phyloP scores from a whole-genome alignment of 164 flowering plant species.

The Brasenia schreberi region DNA sequence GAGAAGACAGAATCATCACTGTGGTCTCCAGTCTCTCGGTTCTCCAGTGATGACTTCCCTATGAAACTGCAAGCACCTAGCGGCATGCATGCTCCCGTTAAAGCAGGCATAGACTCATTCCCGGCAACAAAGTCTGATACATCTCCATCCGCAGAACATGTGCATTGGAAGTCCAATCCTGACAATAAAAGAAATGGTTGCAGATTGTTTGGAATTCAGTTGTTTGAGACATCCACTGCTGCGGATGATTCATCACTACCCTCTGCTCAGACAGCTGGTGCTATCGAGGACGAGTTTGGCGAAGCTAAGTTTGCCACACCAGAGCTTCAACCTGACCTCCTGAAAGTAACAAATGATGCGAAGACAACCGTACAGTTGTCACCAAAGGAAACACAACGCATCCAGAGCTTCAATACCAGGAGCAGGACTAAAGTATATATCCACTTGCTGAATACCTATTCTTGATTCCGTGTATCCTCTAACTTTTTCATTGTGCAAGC shows the following conservation, averaged over 20 bases:
- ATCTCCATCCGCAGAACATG: background rate
- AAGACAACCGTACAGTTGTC: slow-evolving; percentile 9
- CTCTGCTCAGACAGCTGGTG: slow-evolving; percentile 13
- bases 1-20: background rate
- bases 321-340: slow-evolving; percentile 22
- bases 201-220: slow-evolving; percentile 68
- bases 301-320: slow-evolving; percentile 21
- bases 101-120: background rate
- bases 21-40: background rate
- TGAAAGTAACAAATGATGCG: slow-evolving; percentile 29
- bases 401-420: slow-evolving; percentile 24
- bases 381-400: slow-evolving; percentile 43
- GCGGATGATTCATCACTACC: slow-evolving; percentile 15
- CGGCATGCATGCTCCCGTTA: background rate
- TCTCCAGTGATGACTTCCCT: background rate
- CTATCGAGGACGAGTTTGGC: slow-evolving; percentile 11
- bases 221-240: slow-evolving; percentile 18
- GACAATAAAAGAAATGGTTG: slow-evolving; percentile 28
- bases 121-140: background rate
- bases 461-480: background rate
- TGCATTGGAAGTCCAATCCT: background rate
- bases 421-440: slow-evolving; percentile 73
- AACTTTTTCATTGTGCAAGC: background rate
- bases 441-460: background rate
- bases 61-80: background rate